These are phyloP conservation scores for Puccinia triticina DNA, from an alignment of 1,284 basidiomycete genomes.

Conservation along the genomic window DNA sequence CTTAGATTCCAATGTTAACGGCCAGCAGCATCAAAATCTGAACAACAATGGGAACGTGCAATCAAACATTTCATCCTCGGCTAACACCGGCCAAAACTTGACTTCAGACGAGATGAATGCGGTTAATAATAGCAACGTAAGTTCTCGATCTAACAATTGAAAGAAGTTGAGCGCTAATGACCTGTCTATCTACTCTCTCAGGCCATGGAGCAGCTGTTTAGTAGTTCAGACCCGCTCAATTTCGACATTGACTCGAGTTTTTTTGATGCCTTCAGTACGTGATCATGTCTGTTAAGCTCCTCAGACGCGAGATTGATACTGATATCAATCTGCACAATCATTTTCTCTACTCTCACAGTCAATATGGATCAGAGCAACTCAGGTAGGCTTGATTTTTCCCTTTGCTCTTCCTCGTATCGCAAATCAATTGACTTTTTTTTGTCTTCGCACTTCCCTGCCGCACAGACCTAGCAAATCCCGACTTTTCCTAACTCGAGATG, in stretches of 20 bases:
- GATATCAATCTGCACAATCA: not conserved
- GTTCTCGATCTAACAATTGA: not conserved
- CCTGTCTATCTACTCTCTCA: not conserved
- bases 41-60: not conserved
- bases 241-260: slow-evolving; percentile 38
- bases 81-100: slow-evolving; percentile 1
- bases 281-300: not conserved
- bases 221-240: not conserved
- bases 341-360: not conserved
- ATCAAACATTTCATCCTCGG: slow-evolving; percentile 16
- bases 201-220: slow-evolving; percentile 48
- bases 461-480: slow-evolving; percentile 23
- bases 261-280: slow-evolving; percentile 49
- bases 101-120: slow-evolving; percentile 17
- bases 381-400: slow-evolving; percentile 7
- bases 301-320: not conserved
- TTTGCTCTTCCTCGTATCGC: no score
- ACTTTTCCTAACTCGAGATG: slow-evolving; percentile 12
- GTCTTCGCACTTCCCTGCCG: not conserved
- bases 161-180: slow-evolving; percentile 5
- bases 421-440: not conserved
- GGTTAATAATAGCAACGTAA: slow-evolving; percentile 31
- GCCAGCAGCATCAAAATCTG: not conserved
- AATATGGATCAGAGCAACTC: slow-evolving; percentile 24
- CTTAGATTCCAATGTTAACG: not conserved